Evolutionary conservation across 192 early-diverging fungal genomes (phyloP).

Genomic region (Coemansia sp.): DNA sequence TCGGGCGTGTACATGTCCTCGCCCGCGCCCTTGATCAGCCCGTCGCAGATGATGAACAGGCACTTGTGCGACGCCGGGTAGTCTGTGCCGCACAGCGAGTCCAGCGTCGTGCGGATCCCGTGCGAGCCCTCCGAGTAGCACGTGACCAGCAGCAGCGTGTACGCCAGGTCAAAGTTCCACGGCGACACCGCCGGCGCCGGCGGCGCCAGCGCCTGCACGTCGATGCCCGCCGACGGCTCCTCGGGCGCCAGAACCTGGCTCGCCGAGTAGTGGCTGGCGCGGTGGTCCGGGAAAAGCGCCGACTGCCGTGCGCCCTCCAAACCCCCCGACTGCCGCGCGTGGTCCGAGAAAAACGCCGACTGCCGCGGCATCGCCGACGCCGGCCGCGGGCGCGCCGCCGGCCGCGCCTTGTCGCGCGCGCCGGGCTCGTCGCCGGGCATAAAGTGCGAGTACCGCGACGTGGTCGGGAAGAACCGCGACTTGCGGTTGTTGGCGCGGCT

Average conservation of each 20-base stretch:
- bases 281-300: constrained; percentile 40
- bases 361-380: constrained; percentile 35
- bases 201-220: constrained; percentile 6
- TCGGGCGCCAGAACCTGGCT: constrained; percentile 4
- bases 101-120: constrained; percentile 68
- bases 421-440: constrained; percentile 56
- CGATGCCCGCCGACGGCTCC: not conserved
- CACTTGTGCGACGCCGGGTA: constrained; percentile 76
- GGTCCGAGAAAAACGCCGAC: constrained; percentile 40
- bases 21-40: constrained; percentile 73
- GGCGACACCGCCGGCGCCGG: constrained; percentile 26
- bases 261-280: constrained; percentile 37
- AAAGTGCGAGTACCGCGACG: constrained; percentile 54
- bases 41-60: constrained; percentile 76
- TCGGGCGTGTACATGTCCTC: constrained; percentile 77
- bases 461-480: constrained; percentile 54
- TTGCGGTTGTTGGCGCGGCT: constrained; percentile 31
- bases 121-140: constrained; percentile 79
- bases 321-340: too few species aligned
- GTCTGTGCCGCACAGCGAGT: constrained; percentile 72
- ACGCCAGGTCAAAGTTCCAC: constrained; percentile 57
- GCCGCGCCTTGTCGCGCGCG: constrained; percentile 38
- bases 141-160: constrained; percentile 74
- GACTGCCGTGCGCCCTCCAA: constrained; percentile 46
- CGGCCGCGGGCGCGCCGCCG: constrained; percentile 12